Conservation (phyloP, 352 stramenopile genomes). For the Paralagenidium karlingii region DNA sequence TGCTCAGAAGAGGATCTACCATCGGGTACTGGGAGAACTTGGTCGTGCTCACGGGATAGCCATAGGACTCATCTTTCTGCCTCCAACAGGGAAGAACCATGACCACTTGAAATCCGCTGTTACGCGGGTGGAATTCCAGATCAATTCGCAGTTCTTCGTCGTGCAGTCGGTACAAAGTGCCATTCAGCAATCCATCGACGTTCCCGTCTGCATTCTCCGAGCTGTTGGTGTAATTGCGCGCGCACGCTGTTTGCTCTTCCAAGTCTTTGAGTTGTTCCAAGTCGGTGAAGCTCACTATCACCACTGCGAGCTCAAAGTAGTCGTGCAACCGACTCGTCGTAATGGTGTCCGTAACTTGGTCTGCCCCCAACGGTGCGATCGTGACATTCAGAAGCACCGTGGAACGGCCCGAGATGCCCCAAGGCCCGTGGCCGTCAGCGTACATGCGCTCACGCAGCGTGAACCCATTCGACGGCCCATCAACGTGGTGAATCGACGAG, state of each 20-base stretch:
- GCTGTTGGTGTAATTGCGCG: constrained; percentile 29
- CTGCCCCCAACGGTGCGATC: constrained; percentile 26
- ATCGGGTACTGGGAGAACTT: constrained; percentile 63
- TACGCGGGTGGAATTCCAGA: constrained; percentile 27
- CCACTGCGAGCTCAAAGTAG: constrained; percentile 74
- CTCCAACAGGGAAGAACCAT: constrained; percentile 70
- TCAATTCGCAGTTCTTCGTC: constrained; percentile 22
- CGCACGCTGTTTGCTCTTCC: constrained; percentile 39
- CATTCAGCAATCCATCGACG: constrained; percentile 24
- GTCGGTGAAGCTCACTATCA: constrained; percentile 45
- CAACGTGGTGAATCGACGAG: constrained; percentile 44
- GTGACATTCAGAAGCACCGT: constrained; percentile 32
- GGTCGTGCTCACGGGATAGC: constrained; percentile 59
- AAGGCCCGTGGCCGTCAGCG: constrained; percentile 39
- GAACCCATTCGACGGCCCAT: constrained; percentile 37
- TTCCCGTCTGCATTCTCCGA: constrained; percentile 22
- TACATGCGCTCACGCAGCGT: constrained; percentile 76
- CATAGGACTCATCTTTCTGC: constrained; percentile 66
- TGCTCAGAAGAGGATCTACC: constrained; percentile 44
- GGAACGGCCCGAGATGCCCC: constrained; percentile 22
- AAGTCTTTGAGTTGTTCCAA: constrained; percentile 19
- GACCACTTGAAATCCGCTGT: constrained; percentile 46
- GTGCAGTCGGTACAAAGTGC: constrained; percentile 34
- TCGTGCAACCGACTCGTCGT: constrained; percentile 50
- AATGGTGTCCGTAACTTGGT: constrained; percentile 54